Evolutionary conservation across 2,329 filamentous ascomycete species (phyloP).

Genomic region (Alternaria sp.): DNA sequence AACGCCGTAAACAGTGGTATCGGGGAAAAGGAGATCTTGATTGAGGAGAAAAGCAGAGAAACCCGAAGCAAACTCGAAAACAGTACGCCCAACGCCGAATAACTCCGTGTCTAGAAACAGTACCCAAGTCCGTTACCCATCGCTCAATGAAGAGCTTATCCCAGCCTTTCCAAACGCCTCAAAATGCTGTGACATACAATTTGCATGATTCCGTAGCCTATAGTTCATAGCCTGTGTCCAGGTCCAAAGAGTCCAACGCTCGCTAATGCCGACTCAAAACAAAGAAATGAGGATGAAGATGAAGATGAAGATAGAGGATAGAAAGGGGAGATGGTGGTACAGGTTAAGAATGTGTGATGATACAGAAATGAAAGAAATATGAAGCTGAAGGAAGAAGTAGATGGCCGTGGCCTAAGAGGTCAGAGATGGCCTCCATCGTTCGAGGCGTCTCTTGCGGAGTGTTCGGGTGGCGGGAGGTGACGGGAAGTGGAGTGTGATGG

Average conservation of each 20-base stretch:
- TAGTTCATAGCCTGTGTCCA: background rate
- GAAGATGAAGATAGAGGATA: background rate
- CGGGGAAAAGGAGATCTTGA: background rate
- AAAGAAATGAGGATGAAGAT: background rate
- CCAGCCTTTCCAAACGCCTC: background rate
- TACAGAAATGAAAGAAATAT: background rate
- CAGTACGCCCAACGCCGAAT: slow-evolving; percentile 2
- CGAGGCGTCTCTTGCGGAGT: slow-evolving; percentile 34
- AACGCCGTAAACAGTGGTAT: background rate
- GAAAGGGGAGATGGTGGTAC: background rate
- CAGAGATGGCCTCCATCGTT: slow-evolving; percentile 29
- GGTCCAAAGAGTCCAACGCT: slow-evolving; percentile 18
- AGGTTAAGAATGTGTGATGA: background rate
- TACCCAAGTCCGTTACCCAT: slow-evolving; percentile 6
- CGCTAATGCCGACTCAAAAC: slow-evolving; percentile 13
- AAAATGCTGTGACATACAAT: background rate
- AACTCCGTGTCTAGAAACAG: slow-evolving; percentile 9
- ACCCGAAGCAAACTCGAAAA: background rate
- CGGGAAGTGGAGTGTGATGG: slow-evolving; percentile 10
- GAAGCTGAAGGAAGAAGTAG: background rate
- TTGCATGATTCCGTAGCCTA: background rate
- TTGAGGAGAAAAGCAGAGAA: background rate
- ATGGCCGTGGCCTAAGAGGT: background rate
- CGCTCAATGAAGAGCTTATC: slow-evolving; percentile 24
- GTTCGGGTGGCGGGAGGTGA: slow-evolving; percentile 22